Conservation (phyloP, 495 filamentous ascomycete genomes). For the Podospora comata region DNA sequence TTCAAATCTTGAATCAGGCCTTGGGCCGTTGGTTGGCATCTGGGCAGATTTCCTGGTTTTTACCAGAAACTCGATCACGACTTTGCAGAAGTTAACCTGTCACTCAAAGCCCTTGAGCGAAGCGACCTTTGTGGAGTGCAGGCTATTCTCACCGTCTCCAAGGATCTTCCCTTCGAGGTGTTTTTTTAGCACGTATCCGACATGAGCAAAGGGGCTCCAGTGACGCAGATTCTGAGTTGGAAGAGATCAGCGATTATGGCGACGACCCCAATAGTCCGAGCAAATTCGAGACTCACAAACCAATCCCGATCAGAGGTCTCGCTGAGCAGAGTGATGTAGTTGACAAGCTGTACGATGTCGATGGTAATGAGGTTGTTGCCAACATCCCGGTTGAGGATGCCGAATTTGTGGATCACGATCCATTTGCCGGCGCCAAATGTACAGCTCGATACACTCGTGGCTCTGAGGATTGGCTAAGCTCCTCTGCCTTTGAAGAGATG, state of each 20-base stretch:
- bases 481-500: no score
- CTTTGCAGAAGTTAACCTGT: slow-evolving; percentile 32
- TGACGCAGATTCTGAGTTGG: slow-evolving; percentile 8
- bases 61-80: no score
- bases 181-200: slow-evolving; percentile 19
- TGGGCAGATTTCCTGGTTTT: no score
- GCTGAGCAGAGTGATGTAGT: slow-evolving; percentile 10
- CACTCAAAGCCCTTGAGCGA: slow-evolving; percentile 39
- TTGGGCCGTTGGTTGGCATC: no score
- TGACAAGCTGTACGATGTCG: neutral
- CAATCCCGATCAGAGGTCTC: slow-evolving; percentile 16
- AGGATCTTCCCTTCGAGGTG: slow-evolving; percentile 30
- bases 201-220: slow-evolving; percentile 18
- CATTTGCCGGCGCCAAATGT: no score
- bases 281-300: slow-evolving; percentile 5
- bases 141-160: slow-evolving; percentile 33
- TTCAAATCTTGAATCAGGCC: no score
- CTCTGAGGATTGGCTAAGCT: no score
- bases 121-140: slow-evolving; percentile 34
- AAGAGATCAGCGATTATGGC: no score
- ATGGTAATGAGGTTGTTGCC: neutral
- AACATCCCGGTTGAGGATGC: neutral
- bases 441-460: no score
- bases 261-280: no score
- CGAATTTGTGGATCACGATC: neutral